Evolutionary conservation across 1,139 yeast species (phyloP), one percentile per base, ranked within the genome.

Genomic region (Oligophagozyma castellii): DNA sequence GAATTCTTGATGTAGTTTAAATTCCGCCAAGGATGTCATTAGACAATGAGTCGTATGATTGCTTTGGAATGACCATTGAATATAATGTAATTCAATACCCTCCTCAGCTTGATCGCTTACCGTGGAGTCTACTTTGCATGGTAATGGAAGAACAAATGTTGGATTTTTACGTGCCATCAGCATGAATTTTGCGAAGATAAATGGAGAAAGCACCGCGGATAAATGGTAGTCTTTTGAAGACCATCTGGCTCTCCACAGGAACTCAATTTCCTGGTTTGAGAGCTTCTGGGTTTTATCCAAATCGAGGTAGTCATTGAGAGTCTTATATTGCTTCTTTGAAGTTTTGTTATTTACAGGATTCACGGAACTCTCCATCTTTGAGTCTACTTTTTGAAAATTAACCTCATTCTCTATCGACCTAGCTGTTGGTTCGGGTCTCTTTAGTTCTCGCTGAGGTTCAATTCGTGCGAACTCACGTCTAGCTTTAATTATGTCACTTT

Each of bases 41-140:
- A 92, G 68, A 52, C 94, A 81, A 56, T 92, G 95, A 3, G 83
- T 64, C 4, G 96, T 86, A 24, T 72, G 48, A 5, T 83, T 76
- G 0, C 93, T 95, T 2, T 78, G 89, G 53, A 84, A 81, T 12
- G 74, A 65, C 98, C 98, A 92, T 56, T 92, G 98, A 12, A 84
- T 72, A 51, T 78, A 84, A 51, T 89, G 95, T 61, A 89, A 67
- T 53, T 89, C 98, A 43, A 76, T 24, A 8, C 25, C 25, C 4
- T 15, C 15, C 14, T 19, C 28, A 12, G 11, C 38, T 55, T 83
- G 61, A 27, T 43, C 28, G n/a, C 12, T 36, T 7, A 34, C 35
- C 18, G 35, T 18, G 18, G 18, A 27, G 4, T 28, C 24, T 12
- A 57, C 64, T 40, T 68, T 67, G n/a, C n/a, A n/a, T 8, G 79